phyloP scores from a whole-genome alignment of 768 basidiomycete species.

The Rhodotorula sphaerocarpa region DNA sequence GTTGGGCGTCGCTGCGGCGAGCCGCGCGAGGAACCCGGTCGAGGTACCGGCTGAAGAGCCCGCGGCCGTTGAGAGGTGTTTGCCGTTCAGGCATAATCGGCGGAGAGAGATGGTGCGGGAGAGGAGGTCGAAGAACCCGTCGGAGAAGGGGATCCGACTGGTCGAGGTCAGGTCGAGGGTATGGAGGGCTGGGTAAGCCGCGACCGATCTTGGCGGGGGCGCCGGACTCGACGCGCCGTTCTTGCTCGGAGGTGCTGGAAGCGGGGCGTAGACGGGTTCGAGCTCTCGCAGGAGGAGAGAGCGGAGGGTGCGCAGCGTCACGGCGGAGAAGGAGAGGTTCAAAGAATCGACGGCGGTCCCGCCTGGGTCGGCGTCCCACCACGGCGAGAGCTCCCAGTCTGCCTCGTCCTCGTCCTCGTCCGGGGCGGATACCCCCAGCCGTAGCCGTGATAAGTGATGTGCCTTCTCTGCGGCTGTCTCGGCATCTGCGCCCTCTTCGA shows the following conservation, averaged over 20 bases:
- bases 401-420: not conserved
- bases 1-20: constrained; percentile 8
- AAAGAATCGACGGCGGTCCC: not conserved
- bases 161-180: constrained; percentile 14
- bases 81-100: constrained; percentile 8
- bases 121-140: constrained; percentile 10
- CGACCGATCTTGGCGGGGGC: not conserved
- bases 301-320: constrained; percentile 4
- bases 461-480: too few relatives aligned
- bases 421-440: too few relatives aligned
- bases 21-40: constrained; percentile 1
- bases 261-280: not conserved
- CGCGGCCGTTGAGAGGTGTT: not conserved
- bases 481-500: too few relatives aligned
- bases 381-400: not conserved
- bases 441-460: too few relatives aligned
- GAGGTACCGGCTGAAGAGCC: not conserved
- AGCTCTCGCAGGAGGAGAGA: not conserved
- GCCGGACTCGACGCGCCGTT: not conserved
- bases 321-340: constrained; percentile 15
- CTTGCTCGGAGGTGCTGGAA: not conserved
- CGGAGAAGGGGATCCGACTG: not conserved
- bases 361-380: not conserved
- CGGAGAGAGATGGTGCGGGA: constrained; percentile 15
- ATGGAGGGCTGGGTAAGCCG: constrained; percentile 9